Evolutionary conservation across 2,329 filamentous ascomycete genomes (phyloP), one percentile per base, ranked within the genome.

Genomic region (Trichoderma hamatum): DNA sequence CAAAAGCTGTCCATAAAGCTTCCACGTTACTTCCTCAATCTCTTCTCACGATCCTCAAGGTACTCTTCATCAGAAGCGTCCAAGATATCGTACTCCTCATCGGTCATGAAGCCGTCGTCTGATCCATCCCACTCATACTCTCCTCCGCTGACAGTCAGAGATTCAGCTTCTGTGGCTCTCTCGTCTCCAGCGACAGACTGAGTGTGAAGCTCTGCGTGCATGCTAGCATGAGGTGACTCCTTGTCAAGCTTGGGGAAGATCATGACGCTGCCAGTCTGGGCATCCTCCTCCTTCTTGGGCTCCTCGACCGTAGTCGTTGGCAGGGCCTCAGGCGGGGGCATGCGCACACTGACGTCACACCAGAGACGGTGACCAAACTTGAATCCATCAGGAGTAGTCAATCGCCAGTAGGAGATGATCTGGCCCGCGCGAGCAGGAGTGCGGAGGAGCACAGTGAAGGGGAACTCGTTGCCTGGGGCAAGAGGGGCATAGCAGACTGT

Each of bases 21-120:
- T 54, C 5, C 9, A n/a, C 46, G 71, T 75, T 76, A 83, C 76
- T 83, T 82, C 71, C 75, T 77, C 63, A 72, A 68, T 68, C 76
- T 71, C 75, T 78, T 81, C 74, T 83, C 80, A 76, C 86, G 83
- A 75, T 88, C 88, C 71, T 85, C 85, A 63, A 88, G 79, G 73
- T 87, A 91, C 78, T 98, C 95, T 79, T 97, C 92, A 73, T 98
- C 95, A 70, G 93, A 97, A 54, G 94, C 95, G 82, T 97, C 94
- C 56, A 98, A 88, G 73, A 98, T 94, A 76, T 99, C 96, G 79
- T 98, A 99, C 82, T 99, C 96, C 79, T 98, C 96, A 72, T 99
- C 96, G 0, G 96, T 98, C 84, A 97, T 82, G 84, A 97, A 97
- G 14, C 90, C 92, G 70, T 92, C 89, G 14, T 89, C 88, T 1